Conservation (phyloP, 768 basidiomycete species). For the Cytidiella melzeri region DNA sequence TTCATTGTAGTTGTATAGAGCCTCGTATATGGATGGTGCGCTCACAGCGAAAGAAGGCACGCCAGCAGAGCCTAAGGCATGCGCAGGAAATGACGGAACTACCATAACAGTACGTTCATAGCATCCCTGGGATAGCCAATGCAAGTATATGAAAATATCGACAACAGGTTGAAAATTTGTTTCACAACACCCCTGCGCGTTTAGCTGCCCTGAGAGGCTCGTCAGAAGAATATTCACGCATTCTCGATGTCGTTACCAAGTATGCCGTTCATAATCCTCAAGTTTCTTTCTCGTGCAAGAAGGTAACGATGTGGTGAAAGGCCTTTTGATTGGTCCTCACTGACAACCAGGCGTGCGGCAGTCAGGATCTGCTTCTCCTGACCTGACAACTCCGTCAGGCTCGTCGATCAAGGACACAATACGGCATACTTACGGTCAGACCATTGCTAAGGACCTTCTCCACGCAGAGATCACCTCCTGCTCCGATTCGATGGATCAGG, state of each 20-base stretch:
- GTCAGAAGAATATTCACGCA: slow-evolving; percentile 88
- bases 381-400: slow-evolving; percentile 71
- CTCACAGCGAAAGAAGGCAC: slow-evolving; percentile 68
- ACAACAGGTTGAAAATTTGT: slow-evolving; percentile 90
- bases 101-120: slow-evolving; percentile 70
- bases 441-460: slow-evolving; percentile 72
- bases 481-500: slow-evolving; percentile 25
- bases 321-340: neutral
- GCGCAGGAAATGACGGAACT: slow-evolving; percentile 93
- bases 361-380: slow-evolving; percentile 70
- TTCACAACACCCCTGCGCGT: slow-evolving; percentile 88
- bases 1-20: slow-evolving; percentile 40
- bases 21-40: slow-evolving; percentile 72
- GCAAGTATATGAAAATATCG: too few species aligned
- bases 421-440: slow-evolving; percentile 72
- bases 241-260: slow-evolving; percentile 86
- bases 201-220: slow-evolving; percentile 76
- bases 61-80: slow-evolving; percentile 74
- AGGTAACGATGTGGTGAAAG: slow-evolving; percentile 38
- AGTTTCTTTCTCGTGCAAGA: slow-evolving; percentile 87
- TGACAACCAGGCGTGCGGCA: slow-evolving; percentile 23
- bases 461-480: slow-evolving; percentile 27
- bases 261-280: slow-evolving; percentile 93
- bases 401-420: slow-evolving; percentile 68
- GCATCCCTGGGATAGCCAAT: too few species aligned